Evolutionary conservation across 768 basidiomycete genomes (phyloP), one percentile per base, ranked within the genome.

Genomic region (Boletus sp.): DNA sequence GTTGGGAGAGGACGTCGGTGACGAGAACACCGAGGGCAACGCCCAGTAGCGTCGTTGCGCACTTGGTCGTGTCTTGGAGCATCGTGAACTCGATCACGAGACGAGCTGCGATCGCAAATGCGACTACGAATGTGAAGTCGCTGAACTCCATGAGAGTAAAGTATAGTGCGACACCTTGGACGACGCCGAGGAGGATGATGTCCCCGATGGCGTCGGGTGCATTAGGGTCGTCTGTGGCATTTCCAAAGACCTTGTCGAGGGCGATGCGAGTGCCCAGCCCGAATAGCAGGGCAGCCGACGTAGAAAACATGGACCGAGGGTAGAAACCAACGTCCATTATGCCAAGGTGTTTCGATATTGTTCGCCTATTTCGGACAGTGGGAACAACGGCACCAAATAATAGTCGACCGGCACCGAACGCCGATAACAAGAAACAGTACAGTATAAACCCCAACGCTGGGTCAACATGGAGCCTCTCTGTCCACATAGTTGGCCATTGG

Each of bases 401-500:
- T 21, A n/a, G 2, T 11, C 21, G 2, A 17, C 37, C 50, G 54
- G 39, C 17, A 51, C 35, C 51, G 43, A 44, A 45, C 15, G 13
- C 27, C 10, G 43, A 45, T 25, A 57, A 32, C 25, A 25, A 25
- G 25, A 3, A 25, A 44, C n/a, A 21, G 29, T 34, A 48, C 29
- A 35, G 25, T 23, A 29, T 40, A 46, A 29, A 1, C 6, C 51
- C 14, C 37, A 37, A 19, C 19, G n/a, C 1, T 21, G 21, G 11
- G 14, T 63, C 49, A 66, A 42, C 53, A 64, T 41, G 33, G 19
- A 55, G 62, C 57, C 47, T 81, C 83, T 41, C 70, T 60, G 69
- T 93, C 93, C 47, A 91, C 79, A 67, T 94, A 93, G 69, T 90
- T 91, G 38, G 90, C 89, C 93, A 97, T 97, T 4, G 93, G 93